phyloP scores from a whole-genome alignment of 1,139 yeast genomes.

The Wickerhamomyces sp. region DNA sequence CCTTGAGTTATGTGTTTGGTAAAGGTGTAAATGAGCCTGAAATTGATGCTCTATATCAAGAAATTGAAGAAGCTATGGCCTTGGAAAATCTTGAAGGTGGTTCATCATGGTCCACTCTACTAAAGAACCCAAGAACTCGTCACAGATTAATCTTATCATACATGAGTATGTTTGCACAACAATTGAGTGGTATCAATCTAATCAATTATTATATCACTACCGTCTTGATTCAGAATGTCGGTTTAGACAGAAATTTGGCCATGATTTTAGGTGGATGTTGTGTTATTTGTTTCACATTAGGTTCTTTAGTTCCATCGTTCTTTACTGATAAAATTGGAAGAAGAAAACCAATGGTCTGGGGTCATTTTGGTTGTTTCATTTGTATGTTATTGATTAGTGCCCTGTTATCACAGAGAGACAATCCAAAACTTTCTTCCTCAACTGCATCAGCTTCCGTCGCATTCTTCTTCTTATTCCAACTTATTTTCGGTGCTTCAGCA shows the following conservation, averaged over 20 bases:
- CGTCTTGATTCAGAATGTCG: constrained; percentile 51
- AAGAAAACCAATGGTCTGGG: constrained; percentile 30
- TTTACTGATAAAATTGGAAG: constrained; percentile 62
- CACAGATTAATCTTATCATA: constrained; percentile 32
- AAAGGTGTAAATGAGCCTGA: constrained; percentile 34
- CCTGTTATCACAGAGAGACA: constrained; percentile 23
- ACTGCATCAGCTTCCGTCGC: constrained; percentile 52
- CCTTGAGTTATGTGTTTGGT: constrained; percentile 24
- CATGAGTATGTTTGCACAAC: constrained; percentile 52
- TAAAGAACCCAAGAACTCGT: constrained; percentile 31
- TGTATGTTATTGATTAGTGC: constrained; percentile 36
- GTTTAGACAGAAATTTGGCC: constrained; percentile 45
- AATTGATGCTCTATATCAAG: constrained; percentile 35
- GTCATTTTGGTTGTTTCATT: constrained; percentile 38
- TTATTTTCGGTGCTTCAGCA: constrained; percentile 36
- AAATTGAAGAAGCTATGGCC: constrained; percentile 8
- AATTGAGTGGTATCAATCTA: constrained; percentile 63
- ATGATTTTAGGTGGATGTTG: constrained; percentile 62
- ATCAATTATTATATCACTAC: constrained; percentile 66
- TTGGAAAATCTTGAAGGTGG: constrained; percentile 3
- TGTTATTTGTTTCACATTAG: constrained; percentile 55
- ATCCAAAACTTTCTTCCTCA: constrained; percentile 18
- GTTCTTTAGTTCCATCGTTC: constrained; percentile 61
- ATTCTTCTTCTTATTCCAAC: constrained; percentile 41
- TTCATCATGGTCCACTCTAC: constrained; percentile 35